Evolutionary conservation across 306 rosid genomes (phyloP), one percentile per base, ranked within the genome.

Genomic region (Styphnolobium japonicum): DNA sequence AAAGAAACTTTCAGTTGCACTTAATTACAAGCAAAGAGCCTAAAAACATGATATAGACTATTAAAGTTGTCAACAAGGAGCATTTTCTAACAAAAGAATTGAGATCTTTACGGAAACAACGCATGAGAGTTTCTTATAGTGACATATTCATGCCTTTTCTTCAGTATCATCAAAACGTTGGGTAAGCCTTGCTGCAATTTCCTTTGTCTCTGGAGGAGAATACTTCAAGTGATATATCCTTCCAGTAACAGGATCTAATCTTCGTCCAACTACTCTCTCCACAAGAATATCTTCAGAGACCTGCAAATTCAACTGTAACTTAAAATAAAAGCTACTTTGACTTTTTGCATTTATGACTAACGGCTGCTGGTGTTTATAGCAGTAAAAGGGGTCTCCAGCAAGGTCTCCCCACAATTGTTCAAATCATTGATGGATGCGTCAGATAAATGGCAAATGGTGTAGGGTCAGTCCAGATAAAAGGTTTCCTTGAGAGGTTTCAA

Each of bases 161-260:
- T 95, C 94, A 9, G 97, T 91, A 79, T 95, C 96, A 83, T 95
- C 98, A 80, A 95, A 91, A 39, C 98, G 93, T 71, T 92, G 98
- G 70, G 92, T 90, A 83, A 95, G 97, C 91, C 98, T 91, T 40
- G 90, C 88, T 12, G 90, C 94, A 61, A 95, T 85, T 86, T 93
- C 98, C 80, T 89, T 52, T 27, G 86, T 89, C 84, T 93, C 96
- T 3, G 99, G 99, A 14, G 96, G 98, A 56, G 92, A 90, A 85
- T 93, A 91, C 90, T 91, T 95, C 71, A 95, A 61, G 85, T 93
- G 99, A 87, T 93, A 95, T 75, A 95, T 95, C 86, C 85, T 88
- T 27, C 99, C 97, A 43, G 98, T 93, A 45, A 90, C 85, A 67
- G 99, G 99, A 86, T 95, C 99, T 75, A 88, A 80, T 80, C 99